Evolutionary conservation across 148 eudicot genomes (phyloP), one percentile per base, ranked within the genome.

Genomic region (Gaultheria prostrata): DNA sequence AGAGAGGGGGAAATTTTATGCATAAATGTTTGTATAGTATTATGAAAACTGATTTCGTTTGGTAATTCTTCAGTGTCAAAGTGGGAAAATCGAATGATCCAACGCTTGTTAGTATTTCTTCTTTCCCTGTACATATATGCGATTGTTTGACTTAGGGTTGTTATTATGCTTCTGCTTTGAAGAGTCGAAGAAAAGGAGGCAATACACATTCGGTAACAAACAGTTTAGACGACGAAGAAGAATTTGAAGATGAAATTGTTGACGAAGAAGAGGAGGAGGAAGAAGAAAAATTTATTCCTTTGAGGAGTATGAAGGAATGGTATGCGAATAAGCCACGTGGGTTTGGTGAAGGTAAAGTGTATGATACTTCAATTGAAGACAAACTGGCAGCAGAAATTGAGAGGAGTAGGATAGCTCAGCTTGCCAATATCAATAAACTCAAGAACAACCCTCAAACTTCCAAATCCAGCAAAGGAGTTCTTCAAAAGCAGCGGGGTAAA

Each of bases 331-430:
- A 87, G 88, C 99, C 99, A 53, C 85, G 83, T 82, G 99, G 99
- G 26, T 95, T 97, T 87, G 99, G 98, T 32, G 95, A 91, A 85
- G 99, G 95, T 12, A 97, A 90, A 65, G 96, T 81, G 71, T 97
- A 97, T 85, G 98, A 95, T 86, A 95, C 99, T 84, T 86, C 90
- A 2, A 28, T 92, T 85, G 99, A 97, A 89, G 96, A 97, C 78
- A 91, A 92, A 75, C 81, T 97, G 85, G 87, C 92, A 74, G 94
- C 88, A 43, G 99, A 95, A 82, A 89, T 97, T 54, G 95, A 89
- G 87, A 91, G 89, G 87, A 90, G 93, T 81, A 87, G 92, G 73
- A 85, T 82, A 86, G 95, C 95, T 84, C 99, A 95, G 86, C 81
- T 92, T 83, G 92, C 84, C 28, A 95, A 93, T 86, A 10, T 97